Percentiles rank a stretch among this genome's conserved stretches.
These are phyloP conservation scores for Raphanus sativus DNA, from an alignment of 345 rosid species.

Conservation along the genomic window DNA sequence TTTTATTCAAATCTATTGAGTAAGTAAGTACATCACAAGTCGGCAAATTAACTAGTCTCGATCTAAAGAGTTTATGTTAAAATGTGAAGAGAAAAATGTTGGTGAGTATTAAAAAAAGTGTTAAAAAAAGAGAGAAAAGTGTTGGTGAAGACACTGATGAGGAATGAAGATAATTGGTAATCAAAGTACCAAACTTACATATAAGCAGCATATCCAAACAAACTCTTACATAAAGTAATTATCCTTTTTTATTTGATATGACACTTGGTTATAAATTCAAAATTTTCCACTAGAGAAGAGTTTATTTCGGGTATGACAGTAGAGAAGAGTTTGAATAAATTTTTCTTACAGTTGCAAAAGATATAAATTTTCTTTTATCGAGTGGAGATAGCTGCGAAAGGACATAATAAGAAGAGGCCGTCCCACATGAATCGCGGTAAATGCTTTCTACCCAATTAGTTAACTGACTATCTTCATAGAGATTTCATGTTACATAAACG, in stretches of 20 bases:
- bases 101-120: no score
- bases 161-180: not conserved
- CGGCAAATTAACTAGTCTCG: not conserved
- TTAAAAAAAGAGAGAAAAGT: no score
- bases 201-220: not conserved
- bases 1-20: not conserved
- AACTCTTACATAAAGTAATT: not conserved
- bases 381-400: not conserved
- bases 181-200: not conserved
- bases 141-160: not conserved
- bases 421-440: conserved; percentile 74
- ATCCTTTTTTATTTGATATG: not conserved
- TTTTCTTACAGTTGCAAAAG: not conserved
- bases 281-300: not conserved
- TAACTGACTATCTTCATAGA: conserved; percentile 29
- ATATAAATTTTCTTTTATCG: not conserved
- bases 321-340: not conserved
- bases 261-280: not conserved
- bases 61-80: not conserved
- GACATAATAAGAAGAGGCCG: conserved; percentile 44
- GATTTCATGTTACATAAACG: conserved; percentile 31
- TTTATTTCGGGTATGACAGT: not conserved
- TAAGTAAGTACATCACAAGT: not conserved
- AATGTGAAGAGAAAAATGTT: not conserved
- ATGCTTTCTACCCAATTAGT: conserved; percentile 47